phyloP scores from a whole-genome alignment of 2,329 filamentous ascomycete genomes.

The Hypoxylon rubiginosum region DNA sequence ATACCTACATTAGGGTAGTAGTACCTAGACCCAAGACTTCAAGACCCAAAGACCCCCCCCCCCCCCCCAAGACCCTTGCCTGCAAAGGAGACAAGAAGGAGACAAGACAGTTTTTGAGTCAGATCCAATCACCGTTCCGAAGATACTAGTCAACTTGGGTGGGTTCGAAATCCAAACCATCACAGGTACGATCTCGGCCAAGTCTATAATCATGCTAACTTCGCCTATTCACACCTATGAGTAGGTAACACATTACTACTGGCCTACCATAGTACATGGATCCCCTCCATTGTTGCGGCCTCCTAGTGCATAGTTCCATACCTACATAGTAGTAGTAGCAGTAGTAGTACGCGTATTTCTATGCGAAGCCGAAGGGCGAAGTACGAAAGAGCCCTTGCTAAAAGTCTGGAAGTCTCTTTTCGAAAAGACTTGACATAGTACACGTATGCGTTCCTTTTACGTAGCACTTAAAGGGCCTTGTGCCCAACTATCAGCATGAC shows the following conservation, averaged over 20 bases:
- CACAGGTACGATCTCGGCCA: slow-evolving; percentile 41
- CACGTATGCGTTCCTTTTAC: slow-evolving; percentile 15
- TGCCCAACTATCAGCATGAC: background rate
- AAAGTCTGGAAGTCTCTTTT: background rate
- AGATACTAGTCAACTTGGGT: slow-evolving; percentile 36
- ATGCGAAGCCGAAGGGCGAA: slow-evolving; percentile 10
- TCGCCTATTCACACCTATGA: slow-evolving; percentile 11
- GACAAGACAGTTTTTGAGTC: slow-evolving; percentile 27
- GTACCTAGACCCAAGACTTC: background rate
- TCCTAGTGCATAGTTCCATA: background rate
- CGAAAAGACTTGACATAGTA: background rate
- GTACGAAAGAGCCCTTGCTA: slow-evolving; percentile 8
- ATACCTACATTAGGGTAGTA: slow-evolving; percentile 8
- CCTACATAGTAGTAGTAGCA: background rate
- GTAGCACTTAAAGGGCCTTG: slow-evolving; percentile 25
- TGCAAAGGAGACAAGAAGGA: slow-evolving; percentile 33
- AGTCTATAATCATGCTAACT: slow-evolving; percentile 31
- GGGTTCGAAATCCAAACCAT: slow-evolving; percentile 41
- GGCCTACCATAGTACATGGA: slow-evolving; percentile 18
- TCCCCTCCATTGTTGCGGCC: slow-evolving; percentile 18
- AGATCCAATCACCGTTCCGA: slow-evolving; percentile 44
- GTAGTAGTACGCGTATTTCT: slow-evolving; percentile 11
- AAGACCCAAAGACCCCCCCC: slow-evolving; percentile 15
- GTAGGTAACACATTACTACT: slow-evolving; percentile 4
- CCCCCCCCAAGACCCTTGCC: slow-evolving; percentile 19